These are phyloP conservation scores for Hippophae tibetana DNA, from an alignment of 306 rosid genomes.

Conservation along the genomic window DNA sequence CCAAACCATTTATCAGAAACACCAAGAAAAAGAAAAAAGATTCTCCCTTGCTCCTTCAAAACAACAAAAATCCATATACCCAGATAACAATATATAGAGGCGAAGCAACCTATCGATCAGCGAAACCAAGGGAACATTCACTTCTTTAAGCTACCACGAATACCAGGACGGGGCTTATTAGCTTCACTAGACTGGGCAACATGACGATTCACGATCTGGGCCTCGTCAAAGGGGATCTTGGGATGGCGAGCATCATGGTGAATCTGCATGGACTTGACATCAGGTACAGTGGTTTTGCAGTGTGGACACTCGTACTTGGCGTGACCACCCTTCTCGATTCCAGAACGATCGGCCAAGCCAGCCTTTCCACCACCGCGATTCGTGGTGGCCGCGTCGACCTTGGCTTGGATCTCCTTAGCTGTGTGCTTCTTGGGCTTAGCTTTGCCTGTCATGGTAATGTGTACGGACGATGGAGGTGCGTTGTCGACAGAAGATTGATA, in stretches of 20 bases:
- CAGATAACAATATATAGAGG: background rate
- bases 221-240: slow-evolving; percentile 66
- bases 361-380: slow-evolving; percentile 99
- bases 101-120: slow-evolving; percentile 9
- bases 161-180: slow-evolving; percentile 60
- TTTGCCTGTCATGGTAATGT: slow-evolving; percentile 67
- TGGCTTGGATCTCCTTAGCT: slow-evolving; percentile 81
- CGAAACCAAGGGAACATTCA: no score
- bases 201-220: slow-evolving; percentile 51
- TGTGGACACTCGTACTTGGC: slow-evolving; percentile 93
- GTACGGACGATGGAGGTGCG: no score
- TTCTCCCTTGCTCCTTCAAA: background rate
- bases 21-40: slow-evolving; percentile 1
- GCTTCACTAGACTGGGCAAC: background rate
- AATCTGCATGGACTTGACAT: slow-evolving; percentile 85
- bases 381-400: slow-evolving; percentile 86
- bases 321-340: slow-evolving; percentile 75
- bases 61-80: background rate
- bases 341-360: slow-evolving; percentile 57
- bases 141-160: slow-evolving; percentile 86
- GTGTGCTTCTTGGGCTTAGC: slow-evolving; percentile 99
- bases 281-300: slow-evolving; percentile 93
- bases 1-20: slow-evolving; percentile 19
- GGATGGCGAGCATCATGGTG: slow-evolving; percentile 92
- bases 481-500: background rate